These are phyloP conservation scores for Climacium dendroides DNA, from an alignment of 225 moss, liverwort and hornwort species.

Conservation along the genomic window DNA sequence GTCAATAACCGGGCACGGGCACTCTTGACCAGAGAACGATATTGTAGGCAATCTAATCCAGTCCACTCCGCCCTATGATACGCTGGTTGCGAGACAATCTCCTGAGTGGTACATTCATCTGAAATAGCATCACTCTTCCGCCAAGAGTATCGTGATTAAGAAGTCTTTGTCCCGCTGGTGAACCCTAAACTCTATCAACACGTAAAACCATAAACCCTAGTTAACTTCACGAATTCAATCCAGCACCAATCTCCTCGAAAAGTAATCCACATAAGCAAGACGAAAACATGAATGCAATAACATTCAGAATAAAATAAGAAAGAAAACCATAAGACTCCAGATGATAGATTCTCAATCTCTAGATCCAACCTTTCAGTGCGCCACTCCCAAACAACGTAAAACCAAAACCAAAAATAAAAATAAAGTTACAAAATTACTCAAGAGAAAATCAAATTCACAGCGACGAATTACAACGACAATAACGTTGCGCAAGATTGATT, in stretches of 20 bases:
- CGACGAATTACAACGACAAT: neutral
- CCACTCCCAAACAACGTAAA: neutral
- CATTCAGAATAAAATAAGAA: neutral
- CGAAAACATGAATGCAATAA: neutral
- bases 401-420: neutral
- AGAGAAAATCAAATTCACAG: neutral
- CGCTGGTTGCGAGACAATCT: neutral
- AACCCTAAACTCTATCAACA: neutral
- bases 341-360: neutral
- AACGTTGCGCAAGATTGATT: neutral
- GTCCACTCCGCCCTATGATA: neutral
- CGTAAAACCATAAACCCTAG: neutral
- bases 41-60: neutral
- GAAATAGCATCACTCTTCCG: neutral
- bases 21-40: neutral
- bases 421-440: neutral
- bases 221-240: neutral
- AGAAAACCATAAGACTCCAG: neutral
- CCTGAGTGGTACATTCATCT: neutral
- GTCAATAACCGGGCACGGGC: neutral
- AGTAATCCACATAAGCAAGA: neutral
- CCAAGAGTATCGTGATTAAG: neutral
- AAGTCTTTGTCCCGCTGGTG: neutral
- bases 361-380: neutral
- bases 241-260: neutral